A percentile compares a stretch with the other conserved stretches of the same genome.
phyloP scores from a whole-genome alignment of 768 basidiomycete genomes.

The Boletus pseudopeckii region DNA sequence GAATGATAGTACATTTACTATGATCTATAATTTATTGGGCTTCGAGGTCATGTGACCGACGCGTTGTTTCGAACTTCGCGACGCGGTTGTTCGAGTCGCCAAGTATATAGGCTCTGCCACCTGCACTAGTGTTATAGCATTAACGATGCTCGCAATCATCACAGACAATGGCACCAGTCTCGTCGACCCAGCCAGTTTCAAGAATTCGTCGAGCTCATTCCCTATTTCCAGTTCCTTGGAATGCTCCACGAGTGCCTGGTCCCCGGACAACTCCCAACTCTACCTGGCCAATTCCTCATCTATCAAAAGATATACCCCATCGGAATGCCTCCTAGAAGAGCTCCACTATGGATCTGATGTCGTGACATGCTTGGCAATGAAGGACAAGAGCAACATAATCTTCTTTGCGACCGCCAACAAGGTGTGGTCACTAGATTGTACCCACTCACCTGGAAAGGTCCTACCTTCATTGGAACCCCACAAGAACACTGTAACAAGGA shows the following conservation, averaged over 20 bases:
- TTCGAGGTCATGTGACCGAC: conserved; percentile 23
- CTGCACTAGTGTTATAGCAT: background rate
- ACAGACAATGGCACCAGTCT: conserved; percentile 48
- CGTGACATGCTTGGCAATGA: conserved; percentile 31
- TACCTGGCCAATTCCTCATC: conserved; percentile 47
- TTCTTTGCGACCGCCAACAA: conserved; percentile 46
- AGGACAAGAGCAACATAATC: conserved; percentile 38
- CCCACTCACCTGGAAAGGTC: conserved; percentile 36
- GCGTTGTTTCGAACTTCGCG: conserved; percentile 17
- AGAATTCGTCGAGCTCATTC: conserved; percentile 40
- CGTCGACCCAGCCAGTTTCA: conserved; percentile 46
- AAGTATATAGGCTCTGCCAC: background rate
- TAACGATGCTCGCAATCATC: conserved; percentile 51
- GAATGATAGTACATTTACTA: no score
- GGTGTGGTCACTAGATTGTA: conserved; percentile 51
- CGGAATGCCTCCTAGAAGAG: conserved; percentile 41
- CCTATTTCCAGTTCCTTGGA: conserved; percentile 35
- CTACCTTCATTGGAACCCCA: conserved; percentile 51
- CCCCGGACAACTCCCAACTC: conserved; percentile 51
- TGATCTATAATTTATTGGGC: background rate
- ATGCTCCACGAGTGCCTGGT: conserved; percentile 43
- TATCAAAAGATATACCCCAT: conserved; percentile 53
- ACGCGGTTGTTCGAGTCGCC: conserved; percentile 10
- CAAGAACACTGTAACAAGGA: conserved; percentile 44
- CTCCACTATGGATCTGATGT: conserved; percentile 35